A percentile compares a stretch with the other conserved stretches of the same genome.
phyloP scores from a whole-genome alignment of 202 grass and related monocot species.

The Zoysia matrella region DNA sequence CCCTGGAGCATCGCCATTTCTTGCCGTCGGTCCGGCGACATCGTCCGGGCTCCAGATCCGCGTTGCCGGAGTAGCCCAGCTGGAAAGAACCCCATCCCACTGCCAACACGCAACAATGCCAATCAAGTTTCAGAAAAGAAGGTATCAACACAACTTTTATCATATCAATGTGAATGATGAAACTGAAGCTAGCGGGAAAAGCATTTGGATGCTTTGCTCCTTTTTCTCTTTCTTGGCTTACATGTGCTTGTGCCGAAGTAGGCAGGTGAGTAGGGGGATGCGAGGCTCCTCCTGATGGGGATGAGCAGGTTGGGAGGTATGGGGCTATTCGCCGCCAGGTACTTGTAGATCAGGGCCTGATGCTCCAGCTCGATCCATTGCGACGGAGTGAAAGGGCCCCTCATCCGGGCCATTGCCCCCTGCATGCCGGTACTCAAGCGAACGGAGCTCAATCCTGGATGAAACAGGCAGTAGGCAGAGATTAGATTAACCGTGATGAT shows the following conservation, averaged over 20 bases:
- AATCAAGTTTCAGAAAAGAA: slow-evolving; percentile 39
- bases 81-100: slow-evolving; percentile 91
- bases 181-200: slow-evolving; percentile 39
- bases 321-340: slow-evolving; percentile 75
- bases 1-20: slow-evolving; percentile 99
- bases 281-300: slow-evolving; percentile 82
- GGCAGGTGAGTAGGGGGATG: slow-evolving; percentile 62
- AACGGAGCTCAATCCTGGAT: slow-evolving; percentile 60
- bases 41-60: slow-evolving; percentile 91
- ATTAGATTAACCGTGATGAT: slow-evolving; percentile 21
- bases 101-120: slow-evolving; percentile 43
- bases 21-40: slow-evolving; percentile 98
- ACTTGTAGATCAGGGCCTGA: slow-evolving; percentile 97
- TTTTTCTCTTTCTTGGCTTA: slow-evolving; percentile 50
- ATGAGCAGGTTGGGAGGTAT: slow-evolving; percentile 77
- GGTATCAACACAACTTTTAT: slow-evolving; percentile 41
- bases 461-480: slow-evolving; percentile 15
- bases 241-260: slow-evolving; percentile 80
- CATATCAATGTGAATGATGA: slow-evolving; percentile 43
- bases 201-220: slow-evolving; percentile 20
- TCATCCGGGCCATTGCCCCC: slow-evolving; percentile 72
- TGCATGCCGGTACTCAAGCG: slow-evolving; percentile 74
- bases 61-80: slow-evolving; percentile 78
- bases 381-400: slow-evolving; percentile 87
- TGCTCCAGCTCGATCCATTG: slow-evolving; percentile 98